Base-by-base conservation (phyloP, 169 alveolate species). In the Theileria equi region DNA sequence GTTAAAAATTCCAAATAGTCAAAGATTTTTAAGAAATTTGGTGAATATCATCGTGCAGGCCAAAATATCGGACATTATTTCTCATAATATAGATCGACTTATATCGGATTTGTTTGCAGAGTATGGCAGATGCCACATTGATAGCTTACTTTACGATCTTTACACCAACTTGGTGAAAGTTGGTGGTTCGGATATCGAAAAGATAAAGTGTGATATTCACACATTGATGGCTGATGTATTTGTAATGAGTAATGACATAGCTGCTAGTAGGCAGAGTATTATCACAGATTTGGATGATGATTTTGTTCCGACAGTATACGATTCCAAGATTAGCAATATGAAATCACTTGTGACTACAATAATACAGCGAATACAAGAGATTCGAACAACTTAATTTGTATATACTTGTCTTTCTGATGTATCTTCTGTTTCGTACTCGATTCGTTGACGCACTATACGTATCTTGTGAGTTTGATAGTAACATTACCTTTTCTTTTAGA, bases 351-450 rank as follows among this genome's bases (percentile, higher is more conserved):
- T n/a, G n/a, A n/a, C n/a, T n/a, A n/a, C n/a, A n/a, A n/a, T n/a
- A n/a, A n/a, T n/a, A n/a, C n/a, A n/a, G n/a, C n/a, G n/a, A n/a
- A n/a, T n/a, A n/a, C n/a, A n/a, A n/a, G n/a, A n/a, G n/a, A n/a
- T n/a, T n/a, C n/a, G n/a, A n/a, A n/a, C n/a, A n/a, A n/a, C n/a
- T n/a, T n/a, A n/a, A n/a, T n/a, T n/a, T n/a, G n/a, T n/a, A n/a
- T n/a, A n/a, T 57, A 10, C 34, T 16, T 57, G 26, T 16, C 25
- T 23, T 23, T 57, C 41, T 40, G 40, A 2, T n/a, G 29, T 35
- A n/a, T 57, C 67, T 17, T 57, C 67, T 41, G 28, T 50, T 50
- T 57, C 67, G 31, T 57, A 57, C 53, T 57, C 67, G 23, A 57
- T 57, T 38, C 13, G 53, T 40, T 57, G 35, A 57, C 38, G 26